phyloP scores from a whole-genome alignment of 306 rosid species.

The Luffa acutangula region DNA sequence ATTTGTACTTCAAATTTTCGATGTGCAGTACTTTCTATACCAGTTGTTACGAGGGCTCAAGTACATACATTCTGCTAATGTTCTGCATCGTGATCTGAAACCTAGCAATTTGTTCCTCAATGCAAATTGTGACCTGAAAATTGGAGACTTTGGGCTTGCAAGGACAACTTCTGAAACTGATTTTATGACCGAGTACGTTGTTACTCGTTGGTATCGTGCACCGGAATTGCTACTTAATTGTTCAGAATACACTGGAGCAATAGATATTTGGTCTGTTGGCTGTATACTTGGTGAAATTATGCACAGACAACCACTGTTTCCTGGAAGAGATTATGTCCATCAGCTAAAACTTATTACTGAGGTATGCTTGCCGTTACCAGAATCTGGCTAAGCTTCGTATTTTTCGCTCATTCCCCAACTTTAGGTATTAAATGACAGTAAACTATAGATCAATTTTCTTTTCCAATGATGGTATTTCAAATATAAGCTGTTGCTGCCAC shows the following conservation, averaged over 20 bases:
- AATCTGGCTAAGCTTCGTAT: not conserved
- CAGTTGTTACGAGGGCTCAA: conserved; percentile 93
- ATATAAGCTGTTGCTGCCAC: not conserved
- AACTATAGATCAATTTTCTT: not conserved
- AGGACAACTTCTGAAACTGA: conserved; percentile 98
- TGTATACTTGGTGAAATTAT: conserved; percentile 92
- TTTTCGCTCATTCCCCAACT: not conserved
- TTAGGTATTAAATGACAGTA: not conserved
- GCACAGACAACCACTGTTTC: conserved; percentile 80
- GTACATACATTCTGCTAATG: conserved; percentile 84
- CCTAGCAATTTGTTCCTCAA: conserved; percentile 90
- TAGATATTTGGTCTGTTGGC: conserved; percentile 97
- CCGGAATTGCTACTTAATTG: conserved; percentile 92
- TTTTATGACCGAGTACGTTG: conserved; percentile 97
- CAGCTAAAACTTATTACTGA: conserved; percentile 89
- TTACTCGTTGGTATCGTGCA: conserved; percentile 97
- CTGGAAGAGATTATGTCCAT: conserved; percentile 93
- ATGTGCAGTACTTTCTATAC: conserved; percentile 79
- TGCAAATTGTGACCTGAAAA: conserved; percentile 95
- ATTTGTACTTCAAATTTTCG: conserved; percentile 17
- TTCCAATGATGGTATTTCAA: not conserved
- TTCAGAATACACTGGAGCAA: conserved; percentile 92
- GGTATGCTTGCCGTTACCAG: conserved; percentile 29
- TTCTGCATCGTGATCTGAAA: conserved; percentile 92
- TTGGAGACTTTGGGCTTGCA: conserved; percentile 96